Percentiles rank a stretch among this genome's conserved stretches.
Evolutionary conservation across 164 flowering plant genomes (phyloP).

Genomic region (Hamamelis virginiana): DNA sequence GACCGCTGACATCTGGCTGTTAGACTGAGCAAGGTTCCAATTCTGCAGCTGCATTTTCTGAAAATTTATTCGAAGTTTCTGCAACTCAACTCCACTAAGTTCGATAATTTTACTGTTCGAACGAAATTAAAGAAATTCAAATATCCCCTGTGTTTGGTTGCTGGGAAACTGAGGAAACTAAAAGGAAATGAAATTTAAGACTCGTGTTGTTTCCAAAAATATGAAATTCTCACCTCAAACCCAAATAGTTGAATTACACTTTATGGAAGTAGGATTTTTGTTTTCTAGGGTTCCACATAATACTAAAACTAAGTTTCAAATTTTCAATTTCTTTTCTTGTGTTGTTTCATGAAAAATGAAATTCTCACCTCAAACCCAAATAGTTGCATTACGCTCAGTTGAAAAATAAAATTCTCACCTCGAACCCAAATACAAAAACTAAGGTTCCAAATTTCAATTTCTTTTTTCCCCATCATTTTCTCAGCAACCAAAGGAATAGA

Average conservation of each 20-base stretch:
- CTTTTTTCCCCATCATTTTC: background rate
- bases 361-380: background rate
- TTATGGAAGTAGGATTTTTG: no score
- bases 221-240: no score
- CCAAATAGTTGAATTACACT: no score
- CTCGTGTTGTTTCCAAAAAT: no score
- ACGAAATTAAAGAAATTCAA: slow-evolving; percentile 15
- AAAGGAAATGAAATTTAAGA: background rate
- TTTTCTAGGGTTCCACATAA: no score
- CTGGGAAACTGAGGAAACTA: background rate
- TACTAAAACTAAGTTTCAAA: no score
- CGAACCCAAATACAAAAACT: background rate
- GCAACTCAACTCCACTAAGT: slow-evolving; percentile 36
- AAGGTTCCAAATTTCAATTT: no score
- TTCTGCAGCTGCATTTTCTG: slow-evolving; percentile 47
- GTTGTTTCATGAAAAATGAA: background rate
- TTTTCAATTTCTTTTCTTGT: no score
- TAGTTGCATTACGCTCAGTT: background rate
- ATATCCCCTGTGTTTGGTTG: background rate
- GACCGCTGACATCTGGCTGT: slow-evolving; percentile 39
- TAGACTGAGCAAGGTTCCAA: slow-evolving; percentile 50
- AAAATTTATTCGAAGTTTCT: slow-evolving; percentile 25
- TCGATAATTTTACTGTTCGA: slow-evolving; percentile 39
- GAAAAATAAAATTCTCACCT: background rate
- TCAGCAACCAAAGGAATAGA: background rate